Conservation (phyloP, 2,329 filamentous ascomycete species). For the Diaporthe longicolla region DNA sequence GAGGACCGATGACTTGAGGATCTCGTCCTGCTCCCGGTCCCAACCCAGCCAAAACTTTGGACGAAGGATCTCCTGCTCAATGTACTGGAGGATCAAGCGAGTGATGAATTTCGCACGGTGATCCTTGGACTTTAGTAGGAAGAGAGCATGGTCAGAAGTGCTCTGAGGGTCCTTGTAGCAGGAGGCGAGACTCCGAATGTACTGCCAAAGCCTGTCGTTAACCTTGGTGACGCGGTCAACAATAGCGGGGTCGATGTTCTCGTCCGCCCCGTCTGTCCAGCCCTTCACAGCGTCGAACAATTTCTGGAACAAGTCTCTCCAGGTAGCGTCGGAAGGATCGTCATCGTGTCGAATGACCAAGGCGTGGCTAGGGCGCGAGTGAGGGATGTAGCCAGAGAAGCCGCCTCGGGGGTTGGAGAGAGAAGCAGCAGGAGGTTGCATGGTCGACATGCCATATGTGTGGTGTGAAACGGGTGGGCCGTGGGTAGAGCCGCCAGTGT, state of each 20-base stretch:
- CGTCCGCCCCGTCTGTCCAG: constrained; percentile 48
- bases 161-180: constrained; percentile 48
- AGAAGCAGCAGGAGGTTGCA: neutral
- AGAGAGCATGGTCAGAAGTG: constrained; percentile 50
- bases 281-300: constrained; percentile 42
- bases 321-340: constrained; percentile 34
- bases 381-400: constrained; percentile 10
- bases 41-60: constrained; percentile 53
- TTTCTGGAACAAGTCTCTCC: constrained; percentile 38
- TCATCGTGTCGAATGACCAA: constrained; percentile 40
- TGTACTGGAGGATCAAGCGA: constrained; percentile 55
- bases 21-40: constrained; percentile 45
- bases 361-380: constrained; percentile 11
- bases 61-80: constrained; percentile 53
- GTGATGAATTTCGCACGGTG: constrained; percentile 55
- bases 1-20: constrained; percentile 44
- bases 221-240: constrained; percentile 44
- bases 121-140: constrained; percentile 51
- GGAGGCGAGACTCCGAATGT: constrained; percentile 52
- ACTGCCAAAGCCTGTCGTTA: constrained; percentile 52
- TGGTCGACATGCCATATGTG: constrained; percentile 22
- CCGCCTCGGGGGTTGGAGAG: neutral
- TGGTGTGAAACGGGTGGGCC: constrained; percentile 8
- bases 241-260: constrained; percentile 42
- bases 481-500: neutral